Evolutionary conservation across 768 basidiomycete species (phyloP), one percentile per base, ranked within the genome.

Genomic region (Sutorius australiensis): DNA sequence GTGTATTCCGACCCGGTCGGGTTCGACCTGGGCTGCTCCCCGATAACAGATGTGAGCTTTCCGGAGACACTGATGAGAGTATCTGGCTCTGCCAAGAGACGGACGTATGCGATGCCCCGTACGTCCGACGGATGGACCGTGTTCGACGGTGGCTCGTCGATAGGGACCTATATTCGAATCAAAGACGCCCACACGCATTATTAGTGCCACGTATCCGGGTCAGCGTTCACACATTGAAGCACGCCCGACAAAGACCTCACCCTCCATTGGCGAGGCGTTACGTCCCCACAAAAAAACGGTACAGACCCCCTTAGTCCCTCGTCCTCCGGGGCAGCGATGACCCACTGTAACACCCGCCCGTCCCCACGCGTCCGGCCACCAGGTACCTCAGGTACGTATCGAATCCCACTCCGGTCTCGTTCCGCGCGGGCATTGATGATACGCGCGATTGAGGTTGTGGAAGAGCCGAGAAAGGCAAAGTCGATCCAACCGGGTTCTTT

Each of bases 251-350:
- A 38, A 17, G 9, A 12, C 41, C 80, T 16, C 59, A 85, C 88
- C 66, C 87, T 73, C 67, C 76, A 75, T 3, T 67, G 57, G 45
- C 87, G 71, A 3, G 84, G 80, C 3, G 86, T 87, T 3, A 87
- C 69, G 61, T 89, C 87, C 12, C 84, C 84, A 59, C 88, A 89
- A 66, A 84, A 89, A 62, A 89, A 89, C 7, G 87, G 87, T 16
- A 83, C 65, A 1, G 61, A 58, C 2, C 77, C 77, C 11, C 67
- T 59, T 41, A 57, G 32, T 41, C 48, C 48, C 11, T 34, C 24
- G 47, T 61, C 54, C 6, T 55, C 56, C 1, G 83, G 73, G 4
- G 72, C 66, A 3, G 73, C 78, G 36, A 86, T 77, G 37, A 82
- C 61, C 86, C 87, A 89, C 60, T 79, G 65, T 42, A 89, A 55